These are phyloP conservation scores for Cadophora sp. DNA, from an alignment of 2,329 filamentous ascomycete species.

Conservation along the genomic window DNA sequence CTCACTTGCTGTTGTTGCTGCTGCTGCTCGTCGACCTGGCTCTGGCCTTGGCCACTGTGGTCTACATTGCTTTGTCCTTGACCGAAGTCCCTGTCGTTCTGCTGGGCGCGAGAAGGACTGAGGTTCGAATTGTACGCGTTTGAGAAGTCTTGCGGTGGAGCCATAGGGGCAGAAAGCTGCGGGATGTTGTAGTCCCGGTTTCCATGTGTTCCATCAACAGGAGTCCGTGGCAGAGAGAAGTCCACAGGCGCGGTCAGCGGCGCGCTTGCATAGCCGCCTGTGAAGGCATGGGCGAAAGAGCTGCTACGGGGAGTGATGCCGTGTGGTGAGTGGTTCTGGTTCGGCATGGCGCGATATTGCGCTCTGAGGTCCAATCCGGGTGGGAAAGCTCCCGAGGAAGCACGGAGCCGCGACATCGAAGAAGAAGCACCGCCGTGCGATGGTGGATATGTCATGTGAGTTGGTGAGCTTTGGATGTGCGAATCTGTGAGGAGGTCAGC, in stretches of 20 bases:
- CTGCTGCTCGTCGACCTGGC: constrained; percentile 34
- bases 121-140: constrained; percentile 27
- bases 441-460: constrained; percentile 57
- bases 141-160: constrained; percentile 55
- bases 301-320: constrained; percentile 40
- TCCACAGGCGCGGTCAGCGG: constrained; percentile 62
- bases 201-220: constrained; percentile 48
- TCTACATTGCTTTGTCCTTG: constrained; percentile 37
- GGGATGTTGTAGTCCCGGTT: constrained; percentile 57
- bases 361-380: constrained; percentile 54
- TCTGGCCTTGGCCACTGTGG: constrained; percentile 30
- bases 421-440: constrained; percentile 45
- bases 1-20: constrained; percentile 36
- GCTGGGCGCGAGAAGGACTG: constrained; percentile 19
- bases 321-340: constrained; percentile 38
- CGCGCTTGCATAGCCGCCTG: constrained; percentile 60
- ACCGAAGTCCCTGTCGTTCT: constrained; percentile 18
- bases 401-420: constrained; percentile 55
- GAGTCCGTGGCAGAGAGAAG: constrained; percentile 56
- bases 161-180: constrained; percentile 62
- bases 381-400: constrained; percentile 56
- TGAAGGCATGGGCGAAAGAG: constrained; percentile 51
- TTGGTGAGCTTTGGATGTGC: constrained; percentile 55
- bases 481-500: constrained; percentile 48
- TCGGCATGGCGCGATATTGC: constrained; percentile 52